These are phyloP conservation scores for Saccharomyces eubayanus DNA, from an alignment of 805 yeast genomes.

Conservation along the genomic window DNA sequence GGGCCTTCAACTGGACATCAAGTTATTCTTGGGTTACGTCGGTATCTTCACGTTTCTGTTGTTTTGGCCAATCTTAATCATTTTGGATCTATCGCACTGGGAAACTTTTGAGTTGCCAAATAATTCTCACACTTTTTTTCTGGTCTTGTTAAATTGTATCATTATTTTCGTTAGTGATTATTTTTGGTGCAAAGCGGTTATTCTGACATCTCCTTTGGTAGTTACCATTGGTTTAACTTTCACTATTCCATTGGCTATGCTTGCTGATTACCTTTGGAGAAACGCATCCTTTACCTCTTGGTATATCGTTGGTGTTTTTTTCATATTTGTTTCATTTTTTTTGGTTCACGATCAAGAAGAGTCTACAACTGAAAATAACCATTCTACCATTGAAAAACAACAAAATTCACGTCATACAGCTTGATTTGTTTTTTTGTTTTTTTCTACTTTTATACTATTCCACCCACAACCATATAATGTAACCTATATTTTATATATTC, in stretches of 20 bases:
- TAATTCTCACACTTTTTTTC: constrained; percentile 21
- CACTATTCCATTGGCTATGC: constrained; percentile 86
- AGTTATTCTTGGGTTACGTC: constrained; percentile 83
- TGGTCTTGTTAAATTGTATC: constrained; percentile 51
- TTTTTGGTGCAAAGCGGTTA: constrained; percentile 89
- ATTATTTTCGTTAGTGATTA: constrained; percentile 78
- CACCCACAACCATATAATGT: not conserved
- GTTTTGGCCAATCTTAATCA: constrained; percentile 68
- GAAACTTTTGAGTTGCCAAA: constrained; percentile 66
- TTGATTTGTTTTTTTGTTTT: not conserved
- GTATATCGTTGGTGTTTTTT: constrained; percentile 66
- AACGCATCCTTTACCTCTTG: constrained; percentile 41
- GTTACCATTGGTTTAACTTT: constrained; percentile 90
- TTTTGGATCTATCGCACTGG: constrained; percentile 49
- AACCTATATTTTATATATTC: not conserved
- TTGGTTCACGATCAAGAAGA: constrained; percentile 56
- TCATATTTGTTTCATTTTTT: constrained; percentile 72
- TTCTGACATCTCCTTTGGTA: constrained; percentile 81
- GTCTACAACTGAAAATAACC: not conserved
- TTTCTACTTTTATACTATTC: not conserved
- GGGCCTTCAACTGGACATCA: constrained; percentile 53
- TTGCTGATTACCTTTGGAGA: constrained; percentile 68
- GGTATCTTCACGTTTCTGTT: constrained; percentile 67
- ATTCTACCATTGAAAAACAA: not conserved
- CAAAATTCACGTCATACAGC: not conserved